Evolutionary conservation across 345 rosid genomes (phyloP).

Genomic region (Populus euphratica): DNA sequence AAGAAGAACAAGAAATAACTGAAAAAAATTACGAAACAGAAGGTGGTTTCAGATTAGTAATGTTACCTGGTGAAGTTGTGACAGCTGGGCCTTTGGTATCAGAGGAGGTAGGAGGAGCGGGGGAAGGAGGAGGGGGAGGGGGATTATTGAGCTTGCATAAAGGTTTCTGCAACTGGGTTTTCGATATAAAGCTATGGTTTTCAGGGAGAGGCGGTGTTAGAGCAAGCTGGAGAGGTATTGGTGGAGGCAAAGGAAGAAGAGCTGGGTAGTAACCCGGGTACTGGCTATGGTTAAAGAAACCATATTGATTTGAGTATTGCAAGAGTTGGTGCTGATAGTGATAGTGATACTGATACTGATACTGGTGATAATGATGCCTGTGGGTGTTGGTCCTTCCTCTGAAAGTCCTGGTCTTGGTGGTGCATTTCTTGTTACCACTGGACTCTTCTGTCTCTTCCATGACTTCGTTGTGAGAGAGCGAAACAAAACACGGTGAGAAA

Average conservation of each 20-base stretch:
- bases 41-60: background rate
- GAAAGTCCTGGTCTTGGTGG: slow-evolving; percentile 37
- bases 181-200: slow-evolving; percentile 41
- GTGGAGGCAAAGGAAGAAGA: slow-evolving; percentile 62
- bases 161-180: slow-evolving; percentile 55
- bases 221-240: slow-evolving; percentile 51
- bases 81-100: slow-evolving; percentile 27
- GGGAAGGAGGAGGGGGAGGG: slow-evolving; percentile 24
- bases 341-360: slow-evolving; percentile 27
- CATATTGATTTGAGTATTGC: slow-evolving; percentile 56
- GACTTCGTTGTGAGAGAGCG: slow-evolving; percentile 11
- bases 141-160: slow-evolving; percentile 31
- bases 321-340: slow-evolving; percentile 36
- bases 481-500: background rate
- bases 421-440: slow-evolving; percentile 43
- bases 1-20: background rate
- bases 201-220: slow-evolving; percentile 40
- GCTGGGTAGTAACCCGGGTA: slow-evolving; percentile 46
- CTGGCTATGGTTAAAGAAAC: slow-evolving; percentile 40
- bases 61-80: slow-evolving; percentile 40
- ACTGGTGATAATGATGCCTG: slow-evolving; percentile 39
- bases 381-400: slow-evolving; percentile 39
- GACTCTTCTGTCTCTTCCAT: slow-evolving; percentile 69
- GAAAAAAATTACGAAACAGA: background rate
- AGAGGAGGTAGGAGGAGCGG: slow-evolving; percentile 39